phyloP scores from a whole-genome alignment of 2,329 filamentous ascomycete species.

The Pseudogymnoascus sp. region DNA sequence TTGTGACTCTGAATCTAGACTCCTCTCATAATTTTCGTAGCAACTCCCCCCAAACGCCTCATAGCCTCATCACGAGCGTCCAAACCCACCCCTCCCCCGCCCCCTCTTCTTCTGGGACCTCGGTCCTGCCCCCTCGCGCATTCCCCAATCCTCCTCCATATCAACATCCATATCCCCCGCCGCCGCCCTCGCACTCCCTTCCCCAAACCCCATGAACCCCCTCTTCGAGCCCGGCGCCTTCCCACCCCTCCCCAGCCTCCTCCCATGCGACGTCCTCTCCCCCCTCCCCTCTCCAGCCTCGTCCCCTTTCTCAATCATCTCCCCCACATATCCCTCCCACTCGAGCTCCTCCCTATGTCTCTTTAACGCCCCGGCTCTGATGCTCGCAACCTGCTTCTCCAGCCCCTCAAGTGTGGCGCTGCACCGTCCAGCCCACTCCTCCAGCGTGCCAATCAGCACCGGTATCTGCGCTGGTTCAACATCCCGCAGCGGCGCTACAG shows the following conservation, averaged over 20 bases:
- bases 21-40: not conserved
- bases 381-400: constrained; percentile 62
- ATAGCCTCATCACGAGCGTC: not conserved
- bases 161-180: constrained; percentile 47
- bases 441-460: constrained; percentile 58
- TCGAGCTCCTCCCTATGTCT: constrained; percentile 37
- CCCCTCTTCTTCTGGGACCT: constrained; percentile 47
- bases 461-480: constrained; percentile 66
- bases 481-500: constrained; percentile 79
- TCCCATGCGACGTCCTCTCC: constrained; percentile 30
- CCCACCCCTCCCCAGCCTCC: constrained; percentile 39
- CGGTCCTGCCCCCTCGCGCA: constrained; percentile 42
- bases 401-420: constrained; percentile 63
- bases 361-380: constrained; percentile 50
- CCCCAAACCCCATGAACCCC: constrained; percentile 17
- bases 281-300: constrained; percentile 27
- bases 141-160: constrained; percentile 41
- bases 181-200: constrained; percentile 16
- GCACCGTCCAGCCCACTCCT: constrained; percentile 73
- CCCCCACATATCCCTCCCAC: constrained; percentile 23
- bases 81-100: constrained; percentile 10
- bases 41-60: not conserved
- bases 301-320: constrained; percentile 34
- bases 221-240: constrained; percentile 43
- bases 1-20: not conserved